These are phyloP conservation scores for Sclerotinia minor DNA, from an alignment of 2,329 filamentous ascomycete species.

Conservation along the genomic window DNA sequence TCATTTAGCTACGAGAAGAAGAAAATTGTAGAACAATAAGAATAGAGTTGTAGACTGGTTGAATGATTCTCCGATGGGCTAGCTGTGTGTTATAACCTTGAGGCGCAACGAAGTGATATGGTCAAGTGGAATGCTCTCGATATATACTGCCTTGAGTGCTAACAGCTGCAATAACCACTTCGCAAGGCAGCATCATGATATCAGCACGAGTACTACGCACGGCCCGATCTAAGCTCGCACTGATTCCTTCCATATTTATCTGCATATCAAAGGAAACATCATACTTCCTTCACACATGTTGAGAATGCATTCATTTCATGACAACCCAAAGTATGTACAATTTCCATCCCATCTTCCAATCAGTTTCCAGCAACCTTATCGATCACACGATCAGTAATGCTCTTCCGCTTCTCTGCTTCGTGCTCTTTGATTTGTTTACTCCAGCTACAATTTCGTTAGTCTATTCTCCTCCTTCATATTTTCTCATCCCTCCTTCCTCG, in stretches of 20 bases:
- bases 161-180: neutral
- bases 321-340: constrained; percentile 37
- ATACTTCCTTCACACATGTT: neutral
- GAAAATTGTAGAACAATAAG: too few species aligned
- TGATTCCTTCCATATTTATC: neutral
- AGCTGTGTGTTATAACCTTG: neutral
- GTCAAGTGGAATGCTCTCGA: neutral
- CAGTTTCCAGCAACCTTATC: constrained; percentile 25
- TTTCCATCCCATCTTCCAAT: constrained; percentile 7
- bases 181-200: neutral
- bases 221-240: neutral
- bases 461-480: neutral
- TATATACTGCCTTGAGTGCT: neutral
- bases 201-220: neutral
- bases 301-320: constrained; percentile 10
- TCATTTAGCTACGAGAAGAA: too few species aligned
- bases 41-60: neutral
- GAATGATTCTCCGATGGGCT: neutral
- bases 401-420: constrained; percentile 56
- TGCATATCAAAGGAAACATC: neutral
- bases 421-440: constrained; percentile 70
- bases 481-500: neutral
- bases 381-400: constrained; percentile 31
- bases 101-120: neutral
- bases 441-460: constrained; percentile 55